Evolutionary conservation across 305 asterid species (phyloP).

Genomic region (Solanum hybrid): DNA sequence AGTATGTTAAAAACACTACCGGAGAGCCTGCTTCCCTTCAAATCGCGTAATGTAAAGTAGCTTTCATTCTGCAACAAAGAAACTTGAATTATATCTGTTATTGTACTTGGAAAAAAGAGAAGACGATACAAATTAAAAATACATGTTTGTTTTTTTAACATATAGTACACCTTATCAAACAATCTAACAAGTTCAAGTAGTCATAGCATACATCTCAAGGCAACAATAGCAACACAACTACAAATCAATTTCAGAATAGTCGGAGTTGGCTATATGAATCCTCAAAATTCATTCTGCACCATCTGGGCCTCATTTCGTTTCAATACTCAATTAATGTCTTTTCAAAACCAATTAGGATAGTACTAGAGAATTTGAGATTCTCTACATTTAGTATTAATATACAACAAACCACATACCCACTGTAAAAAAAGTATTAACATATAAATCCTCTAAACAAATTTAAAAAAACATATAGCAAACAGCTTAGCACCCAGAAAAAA

Average conservation of each 20-base stretch:
- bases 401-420: background rate
- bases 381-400: background rate
- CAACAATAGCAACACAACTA: background rate
- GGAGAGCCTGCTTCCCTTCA: constrained; percentile 79
- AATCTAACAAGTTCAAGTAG: background rate
- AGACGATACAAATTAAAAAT: background rate
- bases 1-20: constrained; percentile 92
- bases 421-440: background rate
- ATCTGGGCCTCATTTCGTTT: background rate
- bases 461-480: background rate
- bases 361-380: background rate
- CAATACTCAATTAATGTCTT: background rate
- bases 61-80: constrained; percentile 62
- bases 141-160: background rate
- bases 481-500: background rate
- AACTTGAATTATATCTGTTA: background rate
- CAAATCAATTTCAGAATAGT: background rate
- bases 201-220: background rate
- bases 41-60: constrained; percentile 68
- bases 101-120: background rate
- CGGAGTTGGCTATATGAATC: background rate
- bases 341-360: background rate
- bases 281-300: background rate
- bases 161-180: background rate
- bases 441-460: background rate